These are phyloP conservation scores for Rhodomyrtus psidioides DNA, from an alignment of 441 rosid species.

Conservation along the genomic window DNA sequence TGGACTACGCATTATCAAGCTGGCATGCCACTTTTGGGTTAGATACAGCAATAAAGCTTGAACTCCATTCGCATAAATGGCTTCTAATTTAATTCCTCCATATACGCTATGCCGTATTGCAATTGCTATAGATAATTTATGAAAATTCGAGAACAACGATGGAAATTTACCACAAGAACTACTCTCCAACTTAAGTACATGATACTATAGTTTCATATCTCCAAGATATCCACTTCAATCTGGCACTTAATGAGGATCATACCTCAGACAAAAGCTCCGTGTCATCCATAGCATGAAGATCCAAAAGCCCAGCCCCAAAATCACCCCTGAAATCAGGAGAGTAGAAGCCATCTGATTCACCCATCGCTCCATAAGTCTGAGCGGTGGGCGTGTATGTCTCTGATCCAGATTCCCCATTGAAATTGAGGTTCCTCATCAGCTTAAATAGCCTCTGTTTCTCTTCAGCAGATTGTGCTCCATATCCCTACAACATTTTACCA, in stretches of 20 bases:
- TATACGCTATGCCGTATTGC: neutral
- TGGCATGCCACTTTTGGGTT: neutral
- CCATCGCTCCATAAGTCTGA: conserved; percentile 50
- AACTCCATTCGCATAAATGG: neutral
- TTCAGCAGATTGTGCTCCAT: conserved; percentile 95
- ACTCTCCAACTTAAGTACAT: neutral
- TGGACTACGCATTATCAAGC: neutral
- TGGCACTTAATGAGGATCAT: neutral
- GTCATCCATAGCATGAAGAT: conserved; percentile 98
- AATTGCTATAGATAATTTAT: neutral
- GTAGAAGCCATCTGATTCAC: conserved; percentile 72
- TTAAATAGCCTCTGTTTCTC: conserved; percentile 96
- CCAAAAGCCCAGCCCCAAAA: conserved; percentile 97
- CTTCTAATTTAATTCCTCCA: neutral
- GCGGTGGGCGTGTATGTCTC: conserved; percentile 69
- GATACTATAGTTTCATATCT: neutral
- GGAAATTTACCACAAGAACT: neutral
- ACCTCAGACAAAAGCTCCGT: conserved; percentile 98
- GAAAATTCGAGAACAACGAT: neutral
- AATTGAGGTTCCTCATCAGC: conserved; percentile 91
- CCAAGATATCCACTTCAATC: neutral
- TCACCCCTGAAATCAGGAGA: conserved; percentile 94
- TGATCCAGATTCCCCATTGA: conserved; percentile 86
- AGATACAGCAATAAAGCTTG: neutral
- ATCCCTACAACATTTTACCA: conserved; percentile 50